phyloP scores from a whole-genome alignment of 345 rosid genomes.

The Kandelia obovata region DNA sequence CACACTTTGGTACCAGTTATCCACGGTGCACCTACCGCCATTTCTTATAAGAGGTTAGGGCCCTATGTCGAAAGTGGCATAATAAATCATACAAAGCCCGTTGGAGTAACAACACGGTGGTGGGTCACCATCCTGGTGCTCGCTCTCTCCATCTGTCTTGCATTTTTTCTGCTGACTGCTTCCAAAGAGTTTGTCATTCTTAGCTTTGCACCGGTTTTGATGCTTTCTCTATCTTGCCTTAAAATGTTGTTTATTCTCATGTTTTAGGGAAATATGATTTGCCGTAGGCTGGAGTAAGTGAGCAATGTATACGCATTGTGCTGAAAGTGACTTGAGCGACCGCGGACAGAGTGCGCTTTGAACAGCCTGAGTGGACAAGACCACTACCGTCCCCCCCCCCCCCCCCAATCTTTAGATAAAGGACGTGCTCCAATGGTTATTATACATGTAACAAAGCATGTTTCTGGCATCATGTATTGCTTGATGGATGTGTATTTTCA shows the following conservation, averaged over 20 bases:
- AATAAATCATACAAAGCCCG: conserved; percentile 1
- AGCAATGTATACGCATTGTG: no score
- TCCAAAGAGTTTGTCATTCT: background rate
- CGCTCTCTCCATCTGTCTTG: background rate
- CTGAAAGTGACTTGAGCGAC: no score
- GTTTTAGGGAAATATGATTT: conserved; percentile 1
- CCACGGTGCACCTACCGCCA: background rate
- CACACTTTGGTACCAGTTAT: conserved; percentile 6
- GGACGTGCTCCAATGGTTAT: background rate
- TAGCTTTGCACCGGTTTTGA: background rate
- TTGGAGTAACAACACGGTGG: conserved; percentile 6
- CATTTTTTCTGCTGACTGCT: background rate
- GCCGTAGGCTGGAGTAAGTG: conserved; percentile 3
- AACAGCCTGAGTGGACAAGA: background rate
- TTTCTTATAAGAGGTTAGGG: background rate
- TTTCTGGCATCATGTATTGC: background rate
- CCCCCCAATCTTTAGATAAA: background rate
- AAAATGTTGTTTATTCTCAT: background rate
- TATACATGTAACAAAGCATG: background rate
- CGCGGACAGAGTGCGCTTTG: no score
- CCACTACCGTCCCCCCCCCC: background rate
- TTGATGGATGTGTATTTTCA: background rate
- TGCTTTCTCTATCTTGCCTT: background rate
- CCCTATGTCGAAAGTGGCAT: conserved; percentile 10
- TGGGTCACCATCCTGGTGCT: conserved; percentile 6